Conservation (phyloP, 176 grass and related monocot genomes). For the Eragrostis curvula region DNA sequence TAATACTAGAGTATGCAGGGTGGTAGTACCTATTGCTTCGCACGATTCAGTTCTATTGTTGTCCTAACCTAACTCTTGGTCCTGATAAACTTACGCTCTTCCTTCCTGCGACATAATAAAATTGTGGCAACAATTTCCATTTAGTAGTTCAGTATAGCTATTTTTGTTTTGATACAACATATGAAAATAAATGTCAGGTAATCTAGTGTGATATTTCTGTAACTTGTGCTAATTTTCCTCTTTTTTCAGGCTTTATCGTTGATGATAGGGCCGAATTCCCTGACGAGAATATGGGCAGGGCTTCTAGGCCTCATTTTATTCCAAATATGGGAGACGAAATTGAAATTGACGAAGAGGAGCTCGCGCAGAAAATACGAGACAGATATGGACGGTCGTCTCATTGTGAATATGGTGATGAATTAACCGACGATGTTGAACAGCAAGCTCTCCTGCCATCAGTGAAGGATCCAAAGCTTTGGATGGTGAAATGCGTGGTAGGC, state of each 20-base stretch:
- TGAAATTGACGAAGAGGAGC: slow-evolving; percentile 52
- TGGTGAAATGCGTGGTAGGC: slow-evolving; percentile 93
- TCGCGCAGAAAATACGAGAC: slow-evolving; percentile 30
- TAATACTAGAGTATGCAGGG: neutral
- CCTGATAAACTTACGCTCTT: neutral
- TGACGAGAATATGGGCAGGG: slow-evolving; percentile 45
- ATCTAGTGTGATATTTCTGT: neutral
- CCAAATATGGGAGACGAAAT: slow-evolving; percentile 54
- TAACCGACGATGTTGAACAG: slow-evolving; percentile 69
- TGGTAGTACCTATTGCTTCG: neutral
- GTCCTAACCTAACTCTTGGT: neutral
- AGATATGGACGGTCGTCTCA: slow-evolving; percentile 43
- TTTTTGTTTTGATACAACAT: slow-evolving; percentile 3
- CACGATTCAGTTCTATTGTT: neutral
- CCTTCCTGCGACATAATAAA: neutral
- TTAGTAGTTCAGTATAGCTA: neutral
- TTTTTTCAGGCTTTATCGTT: slow-evolving; percentile 68
- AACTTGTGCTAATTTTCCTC: neutral
- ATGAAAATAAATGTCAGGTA: neutral
- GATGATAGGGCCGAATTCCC: slow-evolving; percentile 46
- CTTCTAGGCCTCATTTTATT: slow-evolving; percentile 38
- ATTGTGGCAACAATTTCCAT: neutral
- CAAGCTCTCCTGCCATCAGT: slow-evolving; percentile 91
- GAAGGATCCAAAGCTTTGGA: slow-evolving; percentile 95
- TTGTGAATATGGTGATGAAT: slow-evolving; percentile 56